Percentiles rank a stretch among this genome's conserved stretches.
Evolutionary conservation across 116 monocot genomes (phyloP).

Genomic region (Dioscorea cayenensis): DNA sequence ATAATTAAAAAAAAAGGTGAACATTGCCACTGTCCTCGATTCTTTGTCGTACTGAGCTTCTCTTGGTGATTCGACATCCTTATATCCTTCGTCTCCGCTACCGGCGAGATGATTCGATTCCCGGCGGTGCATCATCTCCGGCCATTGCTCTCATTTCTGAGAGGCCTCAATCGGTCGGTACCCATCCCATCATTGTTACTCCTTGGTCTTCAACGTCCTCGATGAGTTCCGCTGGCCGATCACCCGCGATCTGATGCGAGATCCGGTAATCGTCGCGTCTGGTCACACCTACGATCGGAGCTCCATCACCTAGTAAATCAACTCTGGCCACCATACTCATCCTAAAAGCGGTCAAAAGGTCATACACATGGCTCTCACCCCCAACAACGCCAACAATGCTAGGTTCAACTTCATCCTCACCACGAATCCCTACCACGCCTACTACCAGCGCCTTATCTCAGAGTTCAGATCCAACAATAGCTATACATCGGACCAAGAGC

Average conservation of each 20-base stretch:
- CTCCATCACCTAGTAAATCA: slow-evolving; percentile 36
- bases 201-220: slow-evolving; percentile 15
- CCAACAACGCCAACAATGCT: no score
- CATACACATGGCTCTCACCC: slow-evolving; percentile 23
- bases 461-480: no score
- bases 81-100: neutral
- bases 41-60: slow-evolving; percentile 4
- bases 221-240: slow-evolving; percentile 53
- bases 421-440: no score
- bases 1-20: no score
- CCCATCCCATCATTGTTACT: neutral
- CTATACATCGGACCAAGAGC: no score
- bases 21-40: slow-evolving; percentile 19
- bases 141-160: neutral
- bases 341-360: slow-evolving; percentile 39
- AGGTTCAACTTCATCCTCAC: no score
- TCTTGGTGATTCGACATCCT: neutral
- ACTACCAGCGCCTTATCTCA: no score
- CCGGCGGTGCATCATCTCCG: neutral
- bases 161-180: neutral
- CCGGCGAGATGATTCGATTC: no score
- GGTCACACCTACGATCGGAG: slow-evolving; percentile 46
- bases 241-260: slow-evolving; percentile 33
- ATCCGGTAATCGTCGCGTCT: slow-evolving; percentile 36
- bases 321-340: slow-evolving; percentile 29